These are phyloP conservation scores for Fusarium siculi DNA, from an alignment of 2,329 filamentous ascomycete species.

Conservation along the genomic window DNA sequence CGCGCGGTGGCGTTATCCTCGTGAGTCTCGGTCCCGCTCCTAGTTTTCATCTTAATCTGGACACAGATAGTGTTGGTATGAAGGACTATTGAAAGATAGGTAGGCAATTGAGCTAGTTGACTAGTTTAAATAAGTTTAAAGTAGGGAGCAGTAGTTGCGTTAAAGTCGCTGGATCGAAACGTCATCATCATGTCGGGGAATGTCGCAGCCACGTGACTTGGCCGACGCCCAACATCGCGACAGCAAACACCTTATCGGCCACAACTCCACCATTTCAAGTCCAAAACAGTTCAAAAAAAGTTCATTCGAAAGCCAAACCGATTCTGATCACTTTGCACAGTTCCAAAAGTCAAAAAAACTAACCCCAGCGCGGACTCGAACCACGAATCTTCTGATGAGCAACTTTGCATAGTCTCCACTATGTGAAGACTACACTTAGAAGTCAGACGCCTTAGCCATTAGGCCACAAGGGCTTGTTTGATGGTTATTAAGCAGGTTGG, in stretches of 20 bases:
- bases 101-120: not conserved
- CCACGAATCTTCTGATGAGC: not conserved
- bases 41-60: conserved; percentile 5
- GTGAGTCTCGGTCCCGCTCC: conserved; percentile 3
- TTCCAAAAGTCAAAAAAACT: no score
- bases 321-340: rapidly evolving
- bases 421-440: no score
- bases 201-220: not conserved
- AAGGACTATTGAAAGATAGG: not conserved
- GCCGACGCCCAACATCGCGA: rapidly evolving
- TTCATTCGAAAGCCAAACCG: rapidly evolving
- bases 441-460: not conserved
- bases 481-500: no score
- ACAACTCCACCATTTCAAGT: not conserved
- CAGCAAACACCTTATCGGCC: rapidly evolving
- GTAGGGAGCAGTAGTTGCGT: not conserved
- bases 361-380: rapidly evolving
- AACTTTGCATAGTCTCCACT: no score
- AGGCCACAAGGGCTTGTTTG: not conserved
- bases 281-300: rapidly evolving
- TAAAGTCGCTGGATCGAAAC: not conserved
- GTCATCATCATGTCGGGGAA: not conserved
- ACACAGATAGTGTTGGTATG: not conserved
- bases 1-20: not conserved
- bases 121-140: not conserved